Percentiles rank a stretch among this genome's conserved stretches.
Evolutionary conservation across 2,329 filamentous ascomycete species (phyloP).

Genomic region (Onygena corvina): DNA sequence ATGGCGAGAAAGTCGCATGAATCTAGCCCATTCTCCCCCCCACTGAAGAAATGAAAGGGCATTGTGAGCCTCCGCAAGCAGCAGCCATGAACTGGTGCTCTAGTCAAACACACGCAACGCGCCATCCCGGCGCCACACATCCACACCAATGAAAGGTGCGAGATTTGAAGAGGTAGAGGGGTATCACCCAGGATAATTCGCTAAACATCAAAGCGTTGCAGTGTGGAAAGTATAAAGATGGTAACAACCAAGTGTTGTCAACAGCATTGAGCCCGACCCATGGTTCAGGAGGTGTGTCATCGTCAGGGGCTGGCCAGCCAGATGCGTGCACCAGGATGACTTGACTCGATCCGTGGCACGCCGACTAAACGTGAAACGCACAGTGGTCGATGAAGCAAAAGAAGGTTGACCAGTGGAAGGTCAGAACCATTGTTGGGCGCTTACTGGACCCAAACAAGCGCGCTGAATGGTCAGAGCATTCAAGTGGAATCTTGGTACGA

Average conservation of each 20-base stretch:
- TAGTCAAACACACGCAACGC: too few relatives aligned
- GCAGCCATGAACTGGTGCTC: too few relatives aligned
- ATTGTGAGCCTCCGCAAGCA: too few relatives aligned
- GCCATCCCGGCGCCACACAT: neutral
- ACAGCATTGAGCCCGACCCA: neutral
- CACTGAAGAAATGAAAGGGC: neutral
- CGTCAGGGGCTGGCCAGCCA: neutral
- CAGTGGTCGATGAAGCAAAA: neutral
- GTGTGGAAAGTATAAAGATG: neutral
- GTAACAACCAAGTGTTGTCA: neutral
- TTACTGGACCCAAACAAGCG: neutral
- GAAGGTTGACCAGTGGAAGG: neutral
- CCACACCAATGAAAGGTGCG: too few relatives aligned
- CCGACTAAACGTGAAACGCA: neutral
- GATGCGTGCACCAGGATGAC: neutral
- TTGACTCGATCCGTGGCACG: neutral
- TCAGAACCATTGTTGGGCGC: neutral
- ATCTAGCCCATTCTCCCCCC: neutral
- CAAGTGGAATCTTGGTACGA: neutral
- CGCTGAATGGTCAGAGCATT: neutral
- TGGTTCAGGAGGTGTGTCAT: conserved; percentile 1
- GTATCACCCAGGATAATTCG: neutral
- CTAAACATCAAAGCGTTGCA: neutral
- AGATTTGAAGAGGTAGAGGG: neutral
- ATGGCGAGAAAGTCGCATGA: neutral